Evolutionary conservation across 73 alveolate species (phyloP).

Genomic region (Paramecium sexaurelia): DNA sequence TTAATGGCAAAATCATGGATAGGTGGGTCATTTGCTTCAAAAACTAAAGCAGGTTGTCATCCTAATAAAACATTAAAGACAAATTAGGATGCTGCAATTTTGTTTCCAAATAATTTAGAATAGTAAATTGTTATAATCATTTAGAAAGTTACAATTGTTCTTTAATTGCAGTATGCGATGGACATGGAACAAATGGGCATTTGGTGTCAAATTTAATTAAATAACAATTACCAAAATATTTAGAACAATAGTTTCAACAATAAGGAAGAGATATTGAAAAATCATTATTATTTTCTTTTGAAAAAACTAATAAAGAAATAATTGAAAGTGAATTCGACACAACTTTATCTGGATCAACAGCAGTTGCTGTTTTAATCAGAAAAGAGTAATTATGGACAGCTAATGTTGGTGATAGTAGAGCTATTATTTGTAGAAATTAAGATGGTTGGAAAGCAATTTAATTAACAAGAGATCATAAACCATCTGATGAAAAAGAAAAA

Average conservation of each 20-base stretch:
- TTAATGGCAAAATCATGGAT: constrained; percentile 36
- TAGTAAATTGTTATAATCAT: constrained; percentile 8
- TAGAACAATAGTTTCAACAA: not conserved
- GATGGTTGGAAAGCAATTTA: constrained; percentile 79
- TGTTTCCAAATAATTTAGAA: constrained; percentile 34
- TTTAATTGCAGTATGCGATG: constrained; percentile 62
- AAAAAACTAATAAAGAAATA: constrained; percentile 54
- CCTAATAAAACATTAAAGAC: constrained; percentile 55
- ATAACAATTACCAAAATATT: constrained; percentile 41
- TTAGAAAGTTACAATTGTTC: constrained; percentile 13
- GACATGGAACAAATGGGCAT: constrained; percentile 67
- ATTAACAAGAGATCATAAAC: constrained; percentile 91
- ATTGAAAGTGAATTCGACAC: constrained; percentile 70
- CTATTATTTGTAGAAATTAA: constrained; percentile 79
- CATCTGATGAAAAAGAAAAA: constrained; percentile 79
- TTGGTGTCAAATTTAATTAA: constrained; percentile 52
- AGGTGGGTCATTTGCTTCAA: constrained; percentile 12
- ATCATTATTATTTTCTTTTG: not conserved
- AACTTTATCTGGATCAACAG: constrained; percentile 74
- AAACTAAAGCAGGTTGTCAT: constrained; percentile 62
- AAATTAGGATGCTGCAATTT: constrained; percentile 56
- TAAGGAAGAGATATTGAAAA: constrained; percentile 23
- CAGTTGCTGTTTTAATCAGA: constrained; percentile 76
- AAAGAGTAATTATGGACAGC: constrained; percentile 80
- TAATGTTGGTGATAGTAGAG: constrained; percentile 92